Conservation (phyloP, 2,329 filamentous ascomycete species). For the Clarireedia homoeocarpa region DNA sequence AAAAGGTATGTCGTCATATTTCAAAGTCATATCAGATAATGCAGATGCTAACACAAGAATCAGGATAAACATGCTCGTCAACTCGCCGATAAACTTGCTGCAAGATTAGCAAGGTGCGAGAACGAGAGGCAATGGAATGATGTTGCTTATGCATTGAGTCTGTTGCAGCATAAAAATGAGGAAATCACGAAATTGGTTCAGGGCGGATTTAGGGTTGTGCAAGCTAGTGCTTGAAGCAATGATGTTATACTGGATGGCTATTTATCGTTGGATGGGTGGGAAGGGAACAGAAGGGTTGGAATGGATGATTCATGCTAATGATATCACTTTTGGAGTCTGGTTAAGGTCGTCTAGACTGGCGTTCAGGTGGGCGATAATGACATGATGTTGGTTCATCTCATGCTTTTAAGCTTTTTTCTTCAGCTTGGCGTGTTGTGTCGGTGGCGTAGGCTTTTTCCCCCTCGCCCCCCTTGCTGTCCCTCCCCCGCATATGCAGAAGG, state of each 20-base stretch:
- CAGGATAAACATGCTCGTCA: constrained; percentile 97
- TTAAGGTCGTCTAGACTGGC: too few relatives aligned
- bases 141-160: constrained; percentile 81
- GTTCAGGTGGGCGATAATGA: too few relatives aligned
- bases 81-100: constrained; percentile 84
- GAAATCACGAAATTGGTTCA: constrained; percentile 71
- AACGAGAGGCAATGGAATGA: constrained; percentile 96
- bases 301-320: background rate
- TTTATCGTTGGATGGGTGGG: background rate
- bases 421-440: too few relatives aligned
- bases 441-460: too few relatives aligned
- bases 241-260: background rate
- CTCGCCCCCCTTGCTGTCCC: too few relatives aligned
- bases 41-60: constrained; percentile 17
- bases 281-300: background rate
- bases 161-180: constrained; percentile 89
- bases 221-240: constrained; percentile 39
- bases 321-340: too few relatives aligned
- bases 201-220: constrained; percentile 69
- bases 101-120: constrained; percentile 76
- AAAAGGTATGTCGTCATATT: constrained; percentile 61
- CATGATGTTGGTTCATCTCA: too few relatives aligned
- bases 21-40: background rate
- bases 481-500: too few relatives aligned
- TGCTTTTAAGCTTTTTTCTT: too few relatives aligned